Percentiles rank a stretch among this genome's conserved stretches.
Conservation (phyloP, 345 rosid genomes). For the Sisymbrium irio region DNA sequence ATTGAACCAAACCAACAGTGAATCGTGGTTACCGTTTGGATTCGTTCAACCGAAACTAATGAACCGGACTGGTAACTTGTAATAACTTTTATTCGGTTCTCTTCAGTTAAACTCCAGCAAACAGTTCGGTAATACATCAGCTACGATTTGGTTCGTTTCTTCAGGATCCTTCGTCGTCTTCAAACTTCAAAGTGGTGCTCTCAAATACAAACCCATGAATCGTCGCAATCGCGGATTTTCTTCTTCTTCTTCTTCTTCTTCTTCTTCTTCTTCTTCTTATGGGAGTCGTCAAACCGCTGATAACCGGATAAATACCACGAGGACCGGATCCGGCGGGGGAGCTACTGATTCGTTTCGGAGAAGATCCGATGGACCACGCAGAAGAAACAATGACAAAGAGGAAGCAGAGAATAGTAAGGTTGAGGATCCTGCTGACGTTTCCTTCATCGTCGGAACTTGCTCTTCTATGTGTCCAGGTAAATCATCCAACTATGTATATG, state of each 20-base stretch:
- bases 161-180: neutral
- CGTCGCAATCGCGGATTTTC: slow-evolving; percentile 22
- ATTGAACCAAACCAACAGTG: neutral
- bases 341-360: slow-evolving; percentile 17
- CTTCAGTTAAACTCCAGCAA: neutral
- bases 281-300: slow-evolving; percentile 2
- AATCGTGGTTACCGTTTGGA: neutral
- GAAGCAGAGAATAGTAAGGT: neutral
- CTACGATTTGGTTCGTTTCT: neutral
- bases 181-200: neutral
- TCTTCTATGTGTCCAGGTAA: slow-evolving; percentile 90
- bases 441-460: slow-evolving; percentile 66
- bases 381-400: slow-evolving; percentile 4
- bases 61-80: neutral
- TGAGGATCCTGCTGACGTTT: slow-evolving; percentile 14
- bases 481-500: neutral
- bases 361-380: slow-evolving; percentile 22
- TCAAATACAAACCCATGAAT: slow-evolving; percentile 21
- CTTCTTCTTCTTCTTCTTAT: neutral
- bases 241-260: slow-evolving; percentile 14
- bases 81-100: neutral
- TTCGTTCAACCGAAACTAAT: neutral
- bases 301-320: neutral
- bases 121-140: too few species aligned
- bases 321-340: slow-evolving; percentile 15